These are phyloP conservation scores for Lotus japonicus DNA, from an alignment of 306 rosid genomes.

Conservation along the genomic window DNA sequence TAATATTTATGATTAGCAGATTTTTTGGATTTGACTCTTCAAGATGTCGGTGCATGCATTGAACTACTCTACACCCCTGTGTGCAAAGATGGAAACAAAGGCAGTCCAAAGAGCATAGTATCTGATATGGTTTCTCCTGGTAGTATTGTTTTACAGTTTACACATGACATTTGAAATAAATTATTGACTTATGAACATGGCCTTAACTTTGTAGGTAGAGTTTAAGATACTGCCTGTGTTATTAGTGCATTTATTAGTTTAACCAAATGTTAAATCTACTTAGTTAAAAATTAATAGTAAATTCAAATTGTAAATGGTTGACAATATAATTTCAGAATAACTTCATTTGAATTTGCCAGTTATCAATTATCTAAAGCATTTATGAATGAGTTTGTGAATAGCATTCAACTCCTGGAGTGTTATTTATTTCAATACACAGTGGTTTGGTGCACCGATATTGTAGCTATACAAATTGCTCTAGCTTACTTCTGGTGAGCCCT, in stretches of 20 bases:
- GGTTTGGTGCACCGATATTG: neutral
- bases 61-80: constrained; percentile 79
- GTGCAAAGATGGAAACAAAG: constrained; percentile 72
- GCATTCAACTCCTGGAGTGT: neutral
- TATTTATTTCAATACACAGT: neutral
- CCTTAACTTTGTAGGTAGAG: neutral
- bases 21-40: constrained; percentile 71
- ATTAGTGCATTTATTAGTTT: neutral
- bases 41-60: constrained; percentile 66
- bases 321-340: neutral
- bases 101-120: constrained; percentile 48
- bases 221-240: neutral
- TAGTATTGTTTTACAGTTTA: constrained; percentile 18
- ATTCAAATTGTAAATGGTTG: neutral
- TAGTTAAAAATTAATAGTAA: neutral
- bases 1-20: constrained; percentile 39
- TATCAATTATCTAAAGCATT: neutral
- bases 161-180: constrained; percentile 1
- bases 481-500: neutral
- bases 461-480: neutral
- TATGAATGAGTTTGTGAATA: neutral
- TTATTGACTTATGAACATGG: constrained; percentile 1
- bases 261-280: neutral
- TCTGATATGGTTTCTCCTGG: constrained; percentile 72
- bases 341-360: neutral